Evolutionary conservation across 1,284 basidiomycete species (phyloP), one percentile per base, ranked within the genome.

Genomic region (Moesziomyces parantarcticus): DNA sequence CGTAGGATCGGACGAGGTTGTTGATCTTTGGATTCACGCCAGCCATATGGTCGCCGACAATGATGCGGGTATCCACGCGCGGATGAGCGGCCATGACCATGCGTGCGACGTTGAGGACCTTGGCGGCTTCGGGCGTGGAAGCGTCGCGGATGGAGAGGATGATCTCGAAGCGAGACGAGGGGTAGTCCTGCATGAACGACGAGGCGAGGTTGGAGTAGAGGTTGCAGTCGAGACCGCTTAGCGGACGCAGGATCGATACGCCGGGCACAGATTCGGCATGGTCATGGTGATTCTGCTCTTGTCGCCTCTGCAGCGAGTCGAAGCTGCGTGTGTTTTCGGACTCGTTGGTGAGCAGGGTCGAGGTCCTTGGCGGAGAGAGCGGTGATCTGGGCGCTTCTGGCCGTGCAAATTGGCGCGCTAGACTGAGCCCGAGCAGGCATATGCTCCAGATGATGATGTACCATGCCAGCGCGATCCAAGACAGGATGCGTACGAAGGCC

Each of bases 1-100:
- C 70, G 83, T 96, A 97, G 4, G 94, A 88, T 40, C 90, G 89
- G 65, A 96, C 88, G 41, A 99, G 89, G 83, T 99, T 99, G 87
- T 97, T 98, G 79, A 99, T 91, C 87, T 99, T 99, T 1, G 97
- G 97, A 80, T 99, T 99, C 41, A 94, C 91, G 2, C 96, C 95
- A 20, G 96, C 85, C 14, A 71, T 58, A 32, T 85, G 83, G 49
- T 85, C 84, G 61, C 86, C 78, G 18, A 82, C 68, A 14, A 82
- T 53, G 63, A 82, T 77, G 36, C 58, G 66, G 18, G 75, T 69
- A 14, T 70, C 45, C 20, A 81, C 60, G 34, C 72, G 57, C 3
- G 82, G 80, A 48, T 82, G 82, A 1, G 71, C 66, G 16, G 61
- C 66, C 18, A 64, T 45, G 9, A 83, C 78, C 52, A 76, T 73